phyloP scores from a whole-genome alignment of 768 basidiomycete species.

The Boletellus emodensis region DNA sequence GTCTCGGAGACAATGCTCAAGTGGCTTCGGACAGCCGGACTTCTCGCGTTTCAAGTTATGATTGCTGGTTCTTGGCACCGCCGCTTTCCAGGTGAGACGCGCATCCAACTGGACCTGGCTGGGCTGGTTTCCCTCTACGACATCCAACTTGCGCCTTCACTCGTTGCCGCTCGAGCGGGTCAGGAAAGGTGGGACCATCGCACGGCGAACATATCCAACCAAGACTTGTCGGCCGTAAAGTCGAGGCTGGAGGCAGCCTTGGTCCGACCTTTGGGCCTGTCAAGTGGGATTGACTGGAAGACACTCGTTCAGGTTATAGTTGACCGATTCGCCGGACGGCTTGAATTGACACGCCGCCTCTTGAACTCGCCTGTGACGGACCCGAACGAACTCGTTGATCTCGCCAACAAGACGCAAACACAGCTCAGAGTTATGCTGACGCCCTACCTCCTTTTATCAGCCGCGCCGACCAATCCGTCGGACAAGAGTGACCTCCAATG shows the following conservation, averaged over 20 bases:
- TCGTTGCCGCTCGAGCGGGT: conserved; percentile 3
- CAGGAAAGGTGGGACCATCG: conserved; percentile 19
- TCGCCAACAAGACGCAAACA: background rate
- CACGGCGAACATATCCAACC: conserved; percentile 6
- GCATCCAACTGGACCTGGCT: conserved; percentile 12
- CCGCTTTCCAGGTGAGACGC: conserved; percentile 20
- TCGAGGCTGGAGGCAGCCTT: conserved; percentile 2
- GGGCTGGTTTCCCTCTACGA: conserved; percentile 7
- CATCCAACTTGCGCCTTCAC: conserved; percentile 9
- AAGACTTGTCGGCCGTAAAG: conserved; percentile 4
- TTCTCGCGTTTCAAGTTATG: conserved; percentile 7
- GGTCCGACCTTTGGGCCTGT: background rate
- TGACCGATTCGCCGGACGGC: background rate
- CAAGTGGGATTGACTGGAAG: conserved; percentile 33
- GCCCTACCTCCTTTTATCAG: background rate
- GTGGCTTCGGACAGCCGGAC: background rate
- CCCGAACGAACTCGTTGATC: background rate
- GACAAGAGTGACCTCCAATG: background rate
- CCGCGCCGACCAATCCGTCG: background rate
- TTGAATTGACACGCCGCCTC: background rate
- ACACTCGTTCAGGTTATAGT: conserved; percentile 12
- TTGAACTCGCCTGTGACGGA: background rate
- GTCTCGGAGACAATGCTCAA: background rate
- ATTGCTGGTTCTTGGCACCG: conserved; percentile 19
- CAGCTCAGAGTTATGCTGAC: background rate